Base-by-base conservation (phyloP, 352 stramenopile genomes). In the Pythium aristosporum region DNA sequence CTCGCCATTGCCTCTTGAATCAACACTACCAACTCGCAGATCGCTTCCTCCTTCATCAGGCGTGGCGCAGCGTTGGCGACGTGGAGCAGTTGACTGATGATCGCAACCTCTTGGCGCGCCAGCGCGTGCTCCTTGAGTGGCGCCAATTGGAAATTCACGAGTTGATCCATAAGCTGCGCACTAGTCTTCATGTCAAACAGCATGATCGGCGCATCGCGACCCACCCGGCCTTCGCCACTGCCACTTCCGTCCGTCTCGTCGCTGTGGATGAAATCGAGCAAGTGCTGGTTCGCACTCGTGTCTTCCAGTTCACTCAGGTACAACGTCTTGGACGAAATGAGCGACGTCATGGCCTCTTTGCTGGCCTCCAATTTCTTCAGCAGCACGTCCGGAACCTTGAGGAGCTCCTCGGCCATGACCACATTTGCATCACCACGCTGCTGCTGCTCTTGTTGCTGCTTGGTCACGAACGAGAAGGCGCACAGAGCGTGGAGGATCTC, bases 101-200 rank as follows among this genome's bases (percentile, higher is more conserved):
- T 68, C 34, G 82, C 63, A 2, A 94, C 61, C 50, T 96, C 87
- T 54, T 86, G 75, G 7, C 82, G 78, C 21, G 85, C 79, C 0
- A 92, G 60, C 15, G 72, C 61, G 34, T 93, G 82, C 58, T 96
- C 85, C 2, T 87, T 67, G 32, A 96, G 59, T 20, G 85, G 85
- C 30, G 82, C 89, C 8, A 96, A 62, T 52, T 96, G 87, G 49
- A 94, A 89, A 6, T 78, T 76, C 9, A 96, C 85, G 25, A 94
- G 71, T 11, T 80, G 69, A 42, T 88, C 71, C 59, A 92, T 80
- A 9, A 94, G 58, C 34, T 63, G 20, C 5, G 82, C 75, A 57
- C 79, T 89, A 43, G 91, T 80, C 47, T 88, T 85, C 77, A 91
- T 87, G 46, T 92, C 82, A 34, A 94, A 92, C 13, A 94, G 64